Conservation (phyloP, 2,329 filamentous ascomycete genomes). For the Thelonectria blattea region DNA sequence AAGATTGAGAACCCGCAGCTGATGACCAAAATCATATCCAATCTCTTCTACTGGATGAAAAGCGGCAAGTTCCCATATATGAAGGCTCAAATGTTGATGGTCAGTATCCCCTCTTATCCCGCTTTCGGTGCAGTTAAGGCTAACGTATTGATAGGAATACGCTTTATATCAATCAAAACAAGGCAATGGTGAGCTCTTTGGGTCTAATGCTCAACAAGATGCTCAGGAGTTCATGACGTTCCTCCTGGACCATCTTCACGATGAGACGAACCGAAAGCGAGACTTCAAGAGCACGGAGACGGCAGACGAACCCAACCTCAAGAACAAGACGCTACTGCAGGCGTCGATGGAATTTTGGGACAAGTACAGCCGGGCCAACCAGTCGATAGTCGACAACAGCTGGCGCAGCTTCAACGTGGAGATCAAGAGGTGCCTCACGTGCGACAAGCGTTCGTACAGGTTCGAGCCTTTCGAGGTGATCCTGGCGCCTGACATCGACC, state of each 20-base stretch:
- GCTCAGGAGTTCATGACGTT: slow-evolving; percentile 90
- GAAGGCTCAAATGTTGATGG: slow-evolving; percentile 63
- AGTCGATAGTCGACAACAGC: slow-evolving; percentile 78
- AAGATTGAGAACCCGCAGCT: slow-evolving; percentile 60
- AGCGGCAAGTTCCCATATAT: slow-evolving; percentile 57
- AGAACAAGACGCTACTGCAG: slow-evolving; percentile 47
- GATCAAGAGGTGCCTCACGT: slow-evolving; percentile 70
- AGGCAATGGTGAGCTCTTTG: slow-evolving; percentile 58
- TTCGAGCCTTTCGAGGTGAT: slow-evolving; percentile 62
- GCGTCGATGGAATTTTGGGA: slow-evolving; percentile 79
- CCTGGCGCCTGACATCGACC: slow-evolving; percentile 47
- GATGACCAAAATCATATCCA: slow-evolving; percentile 65
- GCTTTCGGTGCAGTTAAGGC: slow-evolving; percentile 21
- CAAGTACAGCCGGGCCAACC: slow-evolving; percentile 70
- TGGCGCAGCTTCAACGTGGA: slow-evolving; percentile 80
- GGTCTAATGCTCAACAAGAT: slow-evolving; percentile 82
- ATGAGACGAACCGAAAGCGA: slow-evolving; percentile 76
- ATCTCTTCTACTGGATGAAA: slow-evolving; percentile 63
- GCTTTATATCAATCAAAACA: slow-evolving; percentile 48
- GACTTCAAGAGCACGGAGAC: slow-evolving; percentile 46
- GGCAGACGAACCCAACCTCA: slow-evolving; percentile 44
- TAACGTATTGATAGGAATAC: slow-evolving; percentile 57
- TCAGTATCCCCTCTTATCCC: slow-evolving; percentile 43
- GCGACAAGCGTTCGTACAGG: slow-evolving; percentile 56
- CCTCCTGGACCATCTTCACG: slow-evolving; percentile 78